Percentiles rank a stretch among this genome's conserved stretches.
phyloP scores from a whole-genome alignment of 371 early-diverging fungal species.

The Catenaria anguillulae region DNA sequence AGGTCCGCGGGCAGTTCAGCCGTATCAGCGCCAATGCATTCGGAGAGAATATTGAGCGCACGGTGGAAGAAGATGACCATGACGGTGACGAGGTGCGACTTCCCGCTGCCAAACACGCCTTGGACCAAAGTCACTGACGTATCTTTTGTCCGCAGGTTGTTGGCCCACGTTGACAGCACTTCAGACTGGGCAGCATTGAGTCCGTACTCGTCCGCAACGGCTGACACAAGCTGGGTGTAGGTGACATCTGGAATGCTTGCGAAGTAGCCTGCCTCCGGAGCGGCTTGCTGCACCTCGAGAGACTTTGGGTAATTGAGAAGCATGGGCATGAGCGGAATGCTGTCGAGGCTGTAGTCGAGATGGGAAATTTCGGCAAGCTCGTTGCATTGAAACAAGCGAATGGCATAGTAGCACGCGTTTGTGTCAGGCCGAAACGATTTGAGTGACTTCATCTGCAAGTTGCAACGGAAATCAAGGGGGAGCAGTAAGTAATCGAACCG shows the following conservation, averaged over 20 bases:
- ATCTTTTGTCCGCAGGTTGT: constrained; percentile 10
- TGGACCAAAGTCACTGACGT: constrained; percentile 35
- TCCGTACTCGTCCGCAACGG: constrained; percentile 15
- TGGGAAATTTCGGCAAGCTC: constrained; percentile 14
- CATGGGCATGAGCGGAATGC: constrained; percentile 12
- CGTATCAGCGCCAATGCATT: too few species aligned
- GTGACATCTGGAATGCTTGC: constrained; percentile 9
- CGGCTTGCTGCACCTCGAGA: constrained; percentile 12
- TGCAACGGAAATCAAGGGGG: too few species aligned
- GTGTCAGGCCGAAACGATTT: not conserved
- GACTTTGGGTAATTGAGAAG: constrained; percentile 11
- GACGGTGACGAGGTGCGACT: constrained; percentile 58
- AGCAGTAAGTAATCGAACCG: not conserved
- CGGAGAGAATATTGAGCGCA: constrained; percentile 19
- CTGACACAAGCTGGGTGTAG: constrained; percentile 13
- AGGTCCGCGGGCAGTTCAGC: constrained; percentile 13
- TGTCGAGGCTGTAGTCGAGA: not conserved
- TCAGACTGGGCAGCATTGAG: constrained; percentile 49
- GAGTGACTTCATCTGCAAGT: too few species aligned
- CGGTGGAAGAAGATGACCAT: constrained; percentile 53
- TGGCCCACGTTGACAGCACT: constrained; percentile 38
- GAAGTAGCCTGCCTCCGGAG: constrained; percentile 10
- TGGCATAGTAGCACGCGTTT: constrained; percentile 11
- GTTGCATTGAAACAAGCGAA: constrained; percentile 6
- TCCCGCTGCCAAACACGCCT: constrained; percentile 47